phyloP scores from a whole-genome alignment of 2,329 filamentous ascomycete genomes.

The Fonsecaea erecta region DNA sequence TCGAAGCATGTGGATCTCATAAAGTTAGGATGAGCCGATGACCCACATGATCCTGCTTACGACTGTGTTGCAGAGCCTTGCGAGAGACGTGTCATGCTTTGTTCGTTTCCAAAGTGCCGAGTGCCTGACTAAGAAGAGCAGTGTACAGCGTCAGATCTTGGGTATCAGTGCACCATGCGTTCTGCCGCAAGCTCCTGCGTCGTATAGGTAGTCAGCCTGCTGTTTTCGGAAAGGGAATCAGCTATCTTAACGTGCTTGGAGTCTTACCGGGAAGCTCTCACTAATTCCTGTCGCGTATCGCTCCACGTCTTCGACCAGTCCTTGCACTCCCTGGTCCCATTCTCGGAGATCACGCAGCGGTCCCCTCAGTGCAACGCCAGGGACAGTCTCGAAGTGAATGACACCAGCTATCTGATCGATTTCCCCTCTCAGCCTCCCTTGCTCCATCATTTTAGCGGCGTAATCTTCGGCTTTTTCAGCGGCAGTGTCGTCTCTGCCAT shows the following conservation, averaged over 20 bases:
- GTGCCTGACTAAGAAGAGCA: background rate
- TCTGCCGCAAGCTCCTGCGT: conserved; percentile 28
- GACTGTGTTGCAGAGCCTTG: background rate
- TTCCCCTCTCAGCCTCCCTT: conserved; percentile 80
- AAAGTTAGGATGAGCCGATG: background rate
- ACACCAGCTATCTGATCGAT: conserved; percentile 93
- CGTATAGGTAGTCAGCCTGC: conserved; percentile 21
- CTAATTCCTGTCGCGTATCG: conserved; percentile 81
- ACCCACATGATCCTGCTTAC: background rate
- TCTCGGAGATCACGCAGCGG: conserved; percentile 74
- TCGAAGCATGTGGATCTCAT: background rate
- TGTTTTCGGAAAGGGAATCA: background rate
- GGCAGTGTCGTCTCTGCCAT: conserved; percentile 46
- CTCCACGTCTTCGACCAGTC: conserved; percentile 86
- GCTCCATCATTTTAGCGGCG: conserved; percentile 93
- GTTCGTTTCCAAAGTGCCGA: background rate
- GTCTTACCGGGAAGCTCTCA: conserved; percentile 71
- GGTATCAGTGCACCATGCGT: conserved; percentile 32
- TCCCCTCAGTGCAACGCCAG: conserved; percentile 66
- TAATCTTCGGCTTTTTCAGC: conserved; percentile 85
- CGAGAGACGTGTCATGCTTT: background rate
- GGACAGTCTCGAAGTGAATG: conserved; percentile 82
- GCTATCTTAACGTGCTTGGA: background rate
- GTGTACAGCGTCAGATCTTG: background rate
- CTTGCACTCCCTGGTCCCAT: conserved; percentile 89